Evolutionary conservation across 768 basidiomycete genomes (phyloP), one percentile per base, ranked within the genome.

Genomic region (Trametes villosa): DNA sequence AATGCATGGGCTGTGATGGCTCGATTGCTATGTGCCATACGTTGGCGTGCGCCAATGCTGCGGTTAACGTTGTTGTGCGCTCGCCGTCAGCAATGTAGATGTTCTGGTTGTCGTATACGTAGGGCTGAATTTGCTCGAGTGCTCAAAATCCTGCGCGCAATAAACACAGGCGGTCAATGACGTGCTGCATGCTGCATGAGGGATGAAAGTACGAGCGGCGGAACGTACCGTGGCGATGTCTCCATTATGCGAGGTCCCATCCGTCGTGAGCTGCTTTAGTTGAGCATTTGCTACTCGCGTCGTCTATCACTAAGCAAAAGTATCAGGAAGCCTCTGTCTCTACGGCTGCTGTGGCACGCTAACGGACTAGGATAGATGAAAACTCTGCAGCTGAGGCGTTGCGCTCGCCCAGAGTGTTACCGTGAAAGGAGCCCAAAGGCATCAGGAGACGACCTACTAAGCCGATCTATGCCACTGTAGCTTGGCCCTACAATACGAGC

Each of bases 41-140:
- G n/a, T n/a, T 87, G 90, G 18, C 87, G 80, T 0, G 87, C 76
- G 13, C 91, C 91, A 34, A 82, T 76, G 22, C 86, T 86, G 41
- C 89, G 80, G 0, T 91, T 9, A 80, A 73, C 0, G 89, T 85
- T 20, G 80, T 85, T 15, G 89, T 88, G 86, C 89, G 94, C 78
- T 94, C 92, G 24, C 92, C 91, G 13, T 87, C 78, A 29, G 92
- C 77, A 2, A 89, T 91, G 86, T 86, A 91, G 31, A 92, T 75
- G 63, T 87, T 86, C 11, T 75, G 72, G 6, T 76, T 59, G 7
- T n/a, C n/a, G n/a, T n/a, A n/a, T n/a, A 83, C 78, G 68, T 77
- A 89, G 2, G 72, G 60, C 4, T 77, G 71, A 20, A 88, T 76
- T 47, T 68, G 76, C 27, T 77, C 69, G 13, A 79, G 77, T 54